phyloP scores from a whole-genome alignment of 306 rosid genomes.

The Gleditsia sinensis region DNA sequence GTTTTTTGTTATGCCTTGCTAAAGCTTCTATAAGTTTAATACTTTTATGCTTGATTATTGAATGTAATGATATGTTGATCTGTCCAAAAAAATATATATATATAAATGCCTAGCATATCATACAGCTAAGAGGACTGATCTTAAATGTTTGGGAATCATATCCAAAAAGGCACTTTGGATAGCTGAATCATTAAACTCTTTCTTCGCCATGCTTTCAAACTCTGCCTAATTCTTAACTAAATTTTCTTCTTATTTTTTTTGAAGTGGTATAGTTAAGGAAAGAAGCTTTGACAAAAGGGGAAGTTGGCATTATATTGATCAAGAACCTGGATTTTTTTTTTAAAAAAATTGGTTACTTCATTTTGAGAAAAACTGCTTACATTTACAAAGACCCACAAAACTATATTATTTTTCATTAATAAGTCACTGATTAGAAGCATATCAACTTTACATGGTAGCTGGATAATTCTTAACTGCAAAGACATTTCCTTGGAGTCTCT shows the following conservation, averaged over 20 bases:
- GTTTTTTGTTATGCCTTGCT: too few species aligned
- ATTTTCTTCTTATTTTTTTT: conserved; percentile 47
- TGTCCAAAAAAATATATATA: too few species aligned
- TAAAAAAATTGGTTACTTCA: conserved; percentile 18
- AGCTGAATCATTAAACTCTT: conserved; percentile 39
- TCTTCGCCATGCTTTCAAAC: conserved; percentile 48
- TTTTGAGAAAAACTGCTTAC: background rate
- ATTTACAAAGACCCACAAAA: background rate
- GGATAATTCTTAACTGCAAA: conserved; percentile 5
- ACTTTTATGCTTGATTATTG: too few species aligned
- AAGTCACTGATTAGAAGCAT: conserved; percentile 3
- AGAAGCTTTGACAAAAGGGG: conserved; percentile 88
- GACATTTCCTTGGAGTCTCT: background rate
- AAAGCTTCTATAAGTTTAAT: too few species aligned
- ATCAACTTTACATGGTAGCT: background rate
- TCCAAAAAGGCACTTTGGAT: conserved; percentile 84
- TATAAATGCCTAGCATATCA: conserved; percentile 74
- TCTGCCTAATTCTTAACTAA: conserved; percentile 46
- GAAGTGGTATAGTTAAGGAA: conserved; percentile 70
- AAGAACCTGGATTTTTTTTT: conserved; percentile 45
- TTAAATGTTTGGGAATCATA: conserved; percentile 82
- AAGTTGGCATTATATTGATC: conserved; percentile 75
- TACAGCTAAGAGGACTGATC: conserved; percentile 95
- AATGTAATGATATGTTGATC: too few species aligned
- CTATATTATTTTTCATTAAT: background rate